These are phyloP conservation scores for Citrus inodora DNA, from an alignment of 345 rosid species.

Conservation along the genomic window DNA sequence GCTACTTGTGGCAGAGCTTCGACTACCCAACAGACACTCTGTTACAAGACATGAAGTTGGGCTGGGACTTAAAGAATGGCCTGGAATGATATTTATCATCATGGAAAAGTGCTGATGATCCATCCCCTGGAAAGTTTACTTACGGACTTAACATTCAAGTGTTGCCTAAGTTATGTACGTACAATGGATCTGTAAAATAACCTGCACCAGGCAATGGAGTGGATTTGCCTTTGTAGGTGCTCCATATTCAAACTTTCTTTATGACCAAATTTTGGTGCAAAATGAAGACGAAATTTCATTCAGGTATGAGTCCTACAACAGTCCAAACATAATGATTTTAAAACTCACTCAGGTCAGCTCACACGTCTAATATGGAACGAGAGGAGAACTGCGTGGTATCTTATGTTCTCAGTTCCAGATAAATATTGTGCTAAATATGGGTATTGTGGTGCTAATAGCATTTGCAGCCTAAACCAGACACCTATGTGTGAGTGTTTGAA, in stretches of 20 bases:
- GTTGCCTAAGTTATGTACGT: background rate
- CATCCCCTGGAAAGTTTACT: background rate
- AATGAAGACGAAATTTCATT: background rate
- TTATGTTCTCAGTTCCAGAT: background rate
- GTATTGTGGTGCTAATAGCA: background rate
- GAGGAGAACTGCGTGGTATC: background rate
- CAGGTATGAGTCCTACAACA: background rate
- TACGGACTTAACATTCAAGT: background rate
- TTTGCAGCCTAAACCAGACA: background rate
- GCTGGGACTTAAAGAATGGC: background rate
- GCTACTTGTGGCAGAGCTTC: background rate
- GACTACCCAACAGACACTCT: background rate
- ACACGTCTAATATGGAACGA: background rate
- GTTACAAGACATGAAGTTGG: background rate
- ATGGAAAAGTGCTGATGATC: background rate
- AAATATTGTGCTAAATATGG: background rate
- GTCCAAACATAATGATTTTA: background rate
- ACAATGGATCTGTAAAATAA: background rate
- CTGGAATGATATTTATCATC: background rate
- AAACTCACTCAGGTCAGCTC: background rate
- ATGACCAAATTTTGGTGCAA: background rate
- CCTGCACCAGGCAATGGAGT: background rate
- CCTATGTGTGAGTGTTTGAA: background rate
- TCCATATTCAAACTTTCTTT: background rate
- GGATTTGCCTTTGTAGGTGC: background rate